Conservation (phyloP, 768 basidiomycete species). For the Gymnopilus junonius region DNA sequence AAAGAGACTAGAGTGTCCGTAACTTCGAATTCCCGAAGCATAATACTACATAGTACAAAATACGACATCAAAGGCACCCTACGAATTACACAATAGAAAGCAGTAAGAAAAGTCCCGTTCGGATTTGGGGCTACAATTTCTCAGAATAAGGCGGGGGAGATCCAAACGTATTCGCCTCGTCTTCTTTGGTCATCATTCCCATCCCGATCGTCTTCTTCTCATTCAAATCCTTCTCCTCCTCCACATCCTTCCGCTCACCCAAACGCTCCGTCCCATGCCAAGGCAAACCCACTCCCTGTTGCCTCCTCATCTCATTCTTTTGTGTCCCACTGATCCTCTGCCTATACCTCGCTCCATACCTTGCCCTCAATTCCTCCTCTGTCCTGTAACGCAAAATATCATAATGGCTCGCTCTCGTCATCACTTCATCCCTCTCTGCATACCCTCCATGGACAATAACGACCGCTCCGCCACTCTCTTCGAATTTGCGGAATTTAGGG, state of each 20-base stretch:
- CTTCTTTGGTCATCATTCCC: not conserved
- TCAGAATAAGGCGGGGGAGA: not conserved
- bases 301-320: constrained; percentile 32
- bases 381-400: constrained; percentile 33
- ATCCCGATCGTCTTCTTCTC: not conserved
- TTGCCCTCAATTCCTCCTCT: constrained; percentile 24
- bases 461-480: constrained; percentile 19
- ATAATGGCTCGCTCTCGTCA: constrained; percentile 32
- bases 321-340: constrained; percentile 30
- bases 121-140: not conserved
- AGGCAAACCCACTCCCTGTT: constrained; percentile 21
- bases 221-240: not conserved
- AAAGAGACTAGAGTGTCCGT: not conserved
- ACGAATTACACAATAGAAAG: not conserved
- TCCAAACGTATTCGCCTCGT: not conserved
- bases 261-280: not conserved
- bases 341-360: constrained; percentile 26
- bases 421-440: constrained; percentile 30
- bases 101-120: not conserved
- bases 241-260: not conserved
- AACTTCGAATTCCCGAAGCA: not conserved
- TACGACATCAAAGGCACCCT: not conserved
- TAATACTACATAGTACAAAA: not conserved
- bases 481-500: constrained; percentile 14
- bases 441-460: constrained; percentile 26